Conservation (phyloP, 108 stramenopile genomes). For the Skeletonema grethae region DNA sequence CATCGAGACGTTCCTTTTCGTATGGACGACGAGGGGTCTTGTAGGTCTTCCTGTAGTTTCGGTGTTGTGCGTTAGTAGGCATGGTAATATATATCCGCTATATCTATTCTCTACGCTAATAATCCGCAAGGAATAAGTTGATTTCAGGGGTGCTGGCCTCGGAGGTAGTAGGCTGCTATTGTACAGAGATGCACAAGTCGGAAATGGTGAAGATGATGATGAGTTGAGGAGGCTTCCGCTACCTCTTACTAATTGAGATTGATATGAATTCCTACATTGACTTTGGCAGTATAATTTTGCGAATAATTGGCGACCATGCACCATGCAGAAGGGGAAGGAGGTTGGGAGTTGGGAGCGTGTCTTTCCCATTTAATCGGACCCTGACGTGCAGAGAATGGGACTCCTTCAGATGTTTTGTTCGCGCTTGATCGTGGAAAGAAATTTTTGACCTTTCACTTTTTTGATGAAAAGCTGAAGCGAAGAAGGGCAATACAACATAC, state of each 20-base stretch:
- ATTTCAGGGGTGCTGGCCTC: neutral
- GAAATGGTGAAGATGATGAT: slow-evolving; percentile 6
- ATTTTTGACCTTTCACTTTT: no score
- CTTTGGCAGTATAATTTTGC: neutral
- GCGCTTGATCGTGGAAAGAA: no score
- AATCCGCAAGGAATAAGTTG: slow-evolving; percentile 2
- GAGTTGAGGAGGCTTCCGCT: neutral
- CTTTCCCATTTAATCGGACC: neutral
- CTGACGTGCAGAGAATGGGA: neutral
- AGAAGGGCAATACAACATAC: no score
- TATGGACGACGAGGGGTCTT: slow-evolving; percentile 99
- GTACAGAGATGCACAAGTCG: neutral
- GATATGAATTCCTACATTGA: neutral
- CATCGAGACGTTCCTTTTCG: slow-evolving; percentile 99
- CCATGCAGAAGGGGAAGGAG: neutral
- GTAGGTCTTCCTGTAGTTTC: slow-evolving; percentile 94
- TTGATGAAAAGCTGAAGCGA: no score
- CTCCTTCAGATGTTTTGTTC: no score
- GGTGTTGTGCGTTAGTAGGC: slow-evolving; percentile 59
- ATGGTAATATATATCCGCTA: slow-evolving; percentile 27
- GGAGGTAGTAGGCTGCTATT: neutral
- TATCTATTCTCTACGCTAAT: neutral
- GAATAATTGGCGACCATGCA: neutral
- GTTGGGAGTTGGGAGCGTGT: neutral
- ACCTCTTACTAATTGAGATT: neutral